A percentile compares a stretch with the other conserved stretches of the same genome.
These are phyloP conservation scores for Pezicula neosporulosa DNA, from an alignment of 2,329 filamentous ascomycete genomes.

Conservation along the genomic window DNA sequence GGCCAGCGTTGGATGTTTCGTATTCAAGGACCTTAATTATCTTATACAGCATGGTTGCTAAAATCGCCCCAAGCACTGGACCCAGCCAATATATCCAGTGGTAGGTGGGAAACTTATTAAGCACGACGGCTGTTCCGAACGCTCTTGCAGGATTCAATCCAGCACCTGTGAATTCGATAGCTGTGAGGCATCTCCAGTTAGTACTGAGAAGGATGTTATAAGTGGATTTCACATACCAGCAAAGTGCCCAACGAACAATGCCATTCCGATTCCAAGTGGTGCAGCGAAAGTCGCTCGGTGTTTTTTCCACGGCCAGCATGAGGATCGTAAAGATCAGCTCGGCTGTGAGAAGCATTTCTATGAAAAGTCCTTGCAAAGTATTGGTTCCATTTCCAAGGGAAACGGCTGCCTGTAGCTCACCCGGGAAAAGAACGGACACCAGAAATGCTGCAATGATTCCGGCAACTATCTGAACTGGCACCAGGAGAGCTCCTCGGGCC, in stretches of 20 bases:
- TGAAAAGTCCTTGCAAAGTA: constrained; percentile 40
- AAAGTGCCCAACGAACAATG: constrained; percentile 55
- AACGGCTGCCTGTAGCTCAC: constrained; percentile 36
- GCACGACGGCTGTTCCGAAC: constrained; percentile 42
- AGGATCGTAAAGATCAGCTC: constrained; percentile 43
- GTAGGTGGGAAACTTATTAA: constrained; percentile 34
- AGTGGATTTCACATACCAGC: constrained; percentile 9
- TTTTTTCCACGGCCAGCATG: constrained; percentile 65
- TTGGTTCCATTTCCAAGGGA: constrained; percentile 34
- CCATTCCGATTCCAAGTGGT: constrained; percentile 67
- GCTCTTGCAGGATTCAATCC: constrained; percentile 43
- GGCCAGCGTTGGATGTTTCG: constrained; percentile 45
- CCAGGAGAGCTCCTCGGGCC: constrained; percentile 23
- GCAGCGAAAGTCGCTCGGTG: constrained; percentile 70
- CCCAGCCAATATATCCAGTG: constrained; percentile 50
- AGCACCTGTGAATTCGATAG: constrained; percentile 43
- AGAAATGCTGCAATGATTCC: constrained; percentile 33
- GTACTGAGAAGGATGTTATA: neutral
- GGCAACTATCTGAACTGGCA: constrained; percentile 26
- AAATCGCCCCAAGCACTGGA: constrained; percentile 41
- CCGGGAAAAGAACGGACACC: constrained; percentile 38
- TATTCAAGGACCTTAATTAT: constrained; percentile 48
- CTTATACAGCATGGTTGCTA: constrained; percentile 44
- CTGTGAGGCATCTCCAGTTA: constrained; percentile 14
- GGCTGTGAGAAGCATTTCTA: constrained; percentile 42